phyloP scores from a whole-genome alignment of 306 rosid genomes.

The Medicago ruthenica region DNA sequence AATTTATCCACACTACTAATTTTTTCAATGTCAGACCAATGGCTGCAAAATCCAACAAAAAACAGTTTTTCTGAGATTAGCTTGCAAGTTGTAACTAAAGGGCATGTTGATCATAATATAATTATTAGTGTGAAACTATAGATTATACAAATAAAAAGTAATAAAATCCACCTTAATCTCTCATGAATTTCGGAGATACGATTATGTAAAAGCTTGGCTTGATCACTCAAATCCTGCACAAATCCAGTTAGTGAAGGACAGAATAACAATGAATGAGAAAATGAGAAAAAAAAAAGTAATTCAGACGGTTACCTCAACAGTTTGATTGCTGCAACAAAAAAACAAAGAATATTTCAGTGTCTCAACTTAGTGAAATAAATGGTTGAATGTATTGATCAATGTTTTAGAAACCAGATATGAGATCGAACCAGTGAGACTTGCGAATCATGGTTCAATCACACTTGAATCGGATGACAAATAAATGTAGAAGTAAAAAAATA shows the following conservation, averaged over 20 bases:
- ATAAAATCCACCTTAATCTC: conserved; percentile 66
- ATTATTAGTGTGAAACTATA: not conserved
- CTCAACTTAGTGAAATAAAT: not conserved
- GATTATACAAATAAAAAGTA: not conserved
- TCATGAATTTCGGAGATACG: conserved; percentile 67
- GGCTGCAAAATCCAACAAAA: conserved; percentile 56
- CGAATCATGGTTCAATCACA: no score
- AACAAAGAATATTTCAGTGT: conserved; percentile 18
- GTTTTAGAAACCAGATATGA: not conserved
- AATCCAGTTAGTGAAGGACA: not conserved
- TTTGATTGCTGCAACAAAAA: conserved; percentile 69
- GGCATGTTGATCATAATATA: not conserved
- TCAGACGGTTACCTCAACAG: conserved; percentile 58
- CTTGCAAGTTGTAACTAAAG: not conserved
- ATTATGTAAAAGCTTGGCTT: conserved; percentile 55
- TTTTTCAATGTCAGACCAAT: conserved; percentile 69
- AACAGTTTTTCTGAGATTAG: conserved; percentile 34
- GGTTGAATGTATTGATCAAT: not conserved
- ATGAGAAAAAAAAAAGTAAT: not conserved
- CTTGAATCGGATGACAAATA: no score
- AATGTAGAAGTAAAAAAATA: no score
- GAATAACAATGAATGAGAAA: conserved; percentile 1
- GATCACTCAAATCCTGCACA: conserved; percentile 67
- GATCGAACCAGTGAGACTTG: no score
- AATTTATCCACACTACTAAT: conserved; percentile 70